Percentiles rank a stretch among this genome's conserved stretches.
These are phyloP conservation scores for Diaporthe vexans DNA, from an alignment of 2,329 filamentous ascomycete genomes.

Conservation along the genomic window DNA sequence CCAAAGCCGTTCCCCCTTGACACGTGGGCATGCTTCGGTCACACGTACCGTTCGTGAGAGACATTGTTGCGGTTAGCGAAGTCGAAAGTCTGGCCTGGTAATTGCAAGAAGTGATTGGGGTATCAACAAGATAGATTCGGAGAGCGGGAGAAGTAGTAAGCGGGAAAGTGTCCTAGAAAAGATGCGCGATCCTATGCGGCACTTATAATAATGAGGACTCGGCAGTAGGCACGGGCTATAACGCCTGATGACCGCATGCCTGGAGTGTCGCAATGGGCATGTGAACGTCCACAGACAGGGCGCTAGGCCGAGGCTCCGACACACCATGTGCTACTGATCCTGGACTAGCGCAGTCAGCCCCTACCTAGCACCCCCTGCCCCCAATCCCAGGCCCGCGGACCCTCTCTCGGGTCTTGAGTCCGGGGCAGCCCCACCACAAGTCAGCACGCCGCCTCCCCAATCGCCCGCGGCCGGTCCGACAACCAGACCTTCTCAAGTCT, in stretches of 20 bases:
- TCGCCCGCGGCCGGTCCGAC: not conserved
- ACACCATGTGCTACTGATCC: constrained; percentile 35
- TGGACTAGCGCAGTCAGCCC: constrained; percentile 27
- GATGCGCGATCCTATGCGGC: not conserved
- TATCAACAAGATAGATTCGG: not conserved
- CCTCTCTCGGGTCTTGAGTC: constrained; percentile 1
- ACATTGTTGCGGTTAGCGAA: constrained; percentile 66
- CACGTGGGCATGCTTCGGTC: not conserved
- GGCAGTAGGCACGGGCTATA: constrained; percentile 10
- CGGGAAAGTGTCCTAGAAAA: not conserved
- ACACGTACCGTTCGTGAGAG: constrained; percentile 78
- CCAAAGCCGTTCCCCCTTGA: not conserved
- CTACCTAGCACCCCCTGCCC: not conserved
- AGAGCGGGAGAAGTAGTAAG: constrained; percentile 5
- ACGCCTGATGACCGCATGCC: constrained; percentile 34
- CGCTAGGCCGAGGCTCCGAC: constrained; percentile 38
- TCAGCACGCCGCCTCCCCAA: not conserved
- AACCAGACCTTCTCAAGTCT: not conserved
- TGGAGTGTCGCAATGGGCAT: constrained; percentile 28
- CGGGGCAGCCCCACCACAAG: constrained; percentile 15
- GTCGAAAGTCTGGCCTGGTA: not conserved
- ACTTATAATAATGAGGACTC: constrained; percentile 5
- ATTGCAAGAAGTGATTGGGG: not conserved
- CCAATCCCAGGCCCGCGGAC: constrained; percentile 1
- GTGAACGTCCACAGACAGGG: constrained; percentile 38